Base-by-base conservation (phyloP, 108 stramenopile species). In the Fragilariopsis cylindrus region DNA sequence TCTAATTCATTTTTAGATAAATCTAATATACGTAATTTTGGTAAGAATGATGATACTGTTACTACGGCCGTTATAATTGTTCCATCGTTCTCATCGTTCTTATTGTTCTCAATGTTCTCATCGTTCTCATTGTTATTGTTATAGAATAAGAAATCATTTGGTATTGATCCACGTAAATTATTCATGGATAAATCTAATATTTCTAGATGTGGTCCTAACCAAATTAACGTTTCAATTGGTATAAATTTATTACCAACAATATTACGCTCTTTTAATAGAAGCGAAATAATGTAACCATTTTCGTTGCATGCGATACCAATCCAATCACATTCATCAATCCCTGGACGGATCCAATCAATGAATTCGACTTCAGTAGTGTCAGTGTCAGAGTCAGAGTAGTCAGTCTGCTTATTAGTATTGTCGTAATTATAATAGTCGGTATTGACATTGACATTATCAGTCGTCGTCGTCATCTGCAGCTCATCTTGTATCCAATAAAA, bases 251-350 rank as follows among this genome's bases (percentile, higher is more conserved):
- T 63, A 3, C 62, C 43, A 12, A 12, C 40, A 12, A 63, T n/a
- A 1, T n/a, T n/a, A 9, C 62, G 62, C 0, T 45, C 11, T n/a
- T 21, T 0, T 3, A 63, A 40, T 0, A 9, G 0, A 5, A 63
- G 11, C 0, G n/a, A 5, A 11, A 43, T 12, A 9, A 63, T 18
- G 2, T 45, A 45, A 13, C 12, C 9, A 44, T 45, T 4, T 4
- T 9, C 62, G 18, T 63, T 44, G 62, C 62, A 63, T 1, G 16
- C 3, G 0, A 63, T 44, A 5, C 62, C 62, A 11, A 18, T 44
- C 62, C 62, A 63, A 2, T n/a, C 5, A 44, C 62, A 63, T 40
- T 63, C 62, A 40, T 63, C 62, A 44, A 45, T n/a, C n/a, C 62
- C 62, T 5, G 62, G 62, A 44, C 43, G 5, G 4, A 15, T 12